A percentile compares a stretch with the other conserved stretches of the same genome.
Conservation (phyloP, 352 stramenopile species). For the Phytophthora pini region DNA sequence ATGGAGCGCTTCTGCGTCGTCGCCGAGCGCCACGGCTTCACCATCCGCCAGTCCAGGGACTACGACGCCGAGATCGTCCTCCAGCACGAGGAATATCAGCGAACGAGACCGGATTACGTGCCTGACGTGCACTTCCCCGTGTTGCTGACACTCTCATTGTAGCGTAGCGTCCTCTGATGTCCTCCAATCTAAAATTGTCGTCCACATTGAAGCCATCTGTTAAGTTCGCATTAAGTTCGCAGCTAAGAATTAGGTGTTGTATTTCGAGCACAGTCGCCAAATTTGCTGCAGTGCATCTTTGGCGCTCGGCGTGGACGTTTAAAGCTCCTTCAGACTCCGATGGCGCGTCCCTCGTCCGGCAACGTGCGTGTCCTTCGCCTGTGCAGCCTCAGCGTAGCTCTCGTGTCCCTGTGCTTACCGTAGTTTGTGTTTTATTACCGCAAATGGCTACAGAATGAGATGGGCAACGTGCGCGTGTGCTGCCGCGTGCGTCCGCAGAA, state of each 20-base stretch:
- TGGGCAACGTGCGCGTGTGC: slow-evolving; percentile 81
- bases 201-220: slow-evolving; percentile 22
- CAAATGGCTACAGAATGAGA: slow-evolving; percentile 35
- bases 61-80: slow-evolving; percentile 53
- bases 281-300: slow-evolving; percentile 6
- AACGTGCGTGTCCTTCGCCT: slow-evolving; percentile 12
- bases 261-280: slow-evolving; percentile 24
- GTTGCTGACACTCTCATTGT: slow-evolving; percentile 50
- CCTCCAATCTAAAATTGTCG: slow-evolving; percentile 6
- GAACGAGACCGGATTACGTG: slow-evolving; percentile 57
- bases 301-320: slow-evolving; percentile 1
- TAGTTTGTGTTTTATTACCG: slow-evolving; percentile 6
- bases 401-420: background rate
- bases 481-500: slow-evolving; percentile 87
- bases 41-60: slow-evolving; percentile 37
- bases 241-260: slow-evolving; percentile 13
- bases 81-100: slow-evolving; percentile 46
- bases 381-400: background rate
- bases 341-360: slow-evolving; percentile 32
- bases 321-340: slow-evolving; percentile 4
- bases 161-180: slow-evolving; percentile 4
- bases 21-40: slow-evolving; percentile 48
- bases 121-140: slow-evolving; percentile 74
- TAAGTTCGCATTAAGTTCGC: slow-evolving; percentile 21
- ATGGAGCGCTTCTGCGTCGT: slow-evolving; percentile 79